Evolutionary conservation across 192 early-diverging fungal genomes (phyloP).

Genomic region (Backusella circina): DNA sequence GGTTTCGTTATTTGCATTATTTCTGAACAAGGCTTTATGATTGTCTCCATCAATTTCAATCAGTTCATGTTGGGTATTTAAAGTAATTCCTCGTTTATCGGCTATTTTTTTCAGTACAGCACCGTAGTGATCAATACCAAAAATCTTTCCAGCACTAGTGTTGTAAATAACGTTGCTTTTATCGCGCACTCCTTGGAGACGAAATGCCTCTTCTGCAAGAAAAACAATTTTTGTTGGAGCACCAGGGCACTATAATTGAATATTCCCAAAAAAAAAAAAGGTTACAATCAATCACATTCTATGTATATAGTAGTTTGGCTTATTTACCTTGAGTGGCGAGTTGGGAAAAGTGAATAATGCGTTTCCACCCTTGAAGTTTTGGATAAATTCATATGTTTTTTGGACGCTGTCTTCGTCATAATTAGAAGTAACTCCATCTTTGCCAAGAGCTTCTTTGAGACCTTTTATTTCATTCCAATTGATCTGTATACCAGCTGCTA

Average conservation of each 20-base stretch:
- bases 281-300: background rate
- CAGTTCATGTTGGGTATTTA: conserved; percentile 71
- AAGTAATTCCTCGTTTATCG: conserved; percentile 60
- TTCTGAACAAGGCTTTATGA: conserved; percentile 72
- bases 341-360: conserved; percentile 87
- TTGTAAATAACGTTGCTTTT: conserved; percentile 70
- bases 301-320: background rate
- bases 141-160: conserved; percentile 81
- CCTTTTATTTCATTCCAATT: conserved; percentile 78
- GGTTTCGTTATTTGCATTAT: conserved; percentile 52
- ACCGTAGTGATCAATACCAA: conserved; percentile 83
- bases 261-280: background rate
- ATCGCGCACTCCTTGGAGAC: conserved; percentile 63
- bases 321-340: conserved; percentile 69
- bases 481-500: conserved; percentile 75
- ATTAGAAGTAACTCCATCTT: conserved; percentile 81
- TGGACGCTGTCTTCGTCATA: conserved; percentile 72
- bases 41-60: conserved; percentile 59
- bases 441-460: conserved; percentile 66
- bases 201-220: conserved; percentile 79
- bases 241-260: conserved; percentile 62
- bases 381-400: conserved; percentile 70
- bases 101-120: conserved; percentile 62
- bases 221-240: conserved; percentile 88
- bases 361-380: conserved; percentile 65